Evolutionary conservation across 1,284 basidiomycete species (phyloP), one percentile per base, ranked within the genome.

Genomic region (Cutaneotrichosporon mucoides): DNA sequence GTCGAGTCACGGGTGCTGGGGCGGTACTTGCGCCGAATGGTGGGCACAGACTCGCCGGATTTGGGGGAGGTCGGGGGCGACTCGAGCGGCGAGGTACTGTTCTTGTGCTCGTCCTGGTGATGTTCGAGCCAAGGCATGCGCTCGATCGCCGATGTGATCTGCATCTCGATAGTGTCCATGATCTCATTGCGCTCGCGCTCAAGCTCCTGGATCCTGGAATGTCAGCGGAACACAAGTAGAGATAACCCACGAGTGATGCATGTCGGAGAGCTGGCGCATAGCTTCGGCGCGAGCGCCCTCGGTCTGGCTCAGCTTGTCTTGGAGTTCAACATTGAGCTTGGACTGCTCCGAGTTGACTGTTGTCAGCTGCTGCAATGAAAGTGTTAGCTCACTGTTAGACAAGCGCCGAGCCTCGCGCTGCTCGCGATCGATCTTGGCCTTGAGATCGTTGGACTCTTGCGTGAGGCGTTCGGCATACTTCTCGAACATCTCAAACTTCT

Each of bases 401-500:
- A 81, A 66, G 33, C 79, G 65, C 40, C 70, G 69, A 0, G 76
- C 74, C 62, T 81, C 79, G 48, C 75, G 63, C 53, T 76, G 68
- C 66, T 81, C 79, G 62, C 71, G 66, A 58, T 81, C 79, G 36
- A 81, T 76, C 60, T 75, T 79, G 49, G 57, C 57, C 53, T 79
- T 75, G 53, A 81, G 73, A 43, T 80, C 78, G 55, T 73, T 72
- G 10, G 80, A 77, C 62, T 81, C 79, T 24, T 66, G 62, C 3
- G 78, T 76, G 10, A 81, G 72, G 15, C 73, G 67, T 53, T 79
- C 79, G 42, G 80, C 79, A 40, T 80, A 78, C 62, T 72, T 73
- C 60, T 81, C 79, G 60, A 81, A 81, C 63, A 75, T 72, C 62
- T 79, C 75, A 57, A 81, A 80, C 53, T 79, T 78, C 59, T 71